A percentile compares a stretch with the other conserved stretches of the same genome.
Evolutionary conservation across 345 rosid genomes (phyloP).

Genomic region (Limnanthes douglasii): DNA sequence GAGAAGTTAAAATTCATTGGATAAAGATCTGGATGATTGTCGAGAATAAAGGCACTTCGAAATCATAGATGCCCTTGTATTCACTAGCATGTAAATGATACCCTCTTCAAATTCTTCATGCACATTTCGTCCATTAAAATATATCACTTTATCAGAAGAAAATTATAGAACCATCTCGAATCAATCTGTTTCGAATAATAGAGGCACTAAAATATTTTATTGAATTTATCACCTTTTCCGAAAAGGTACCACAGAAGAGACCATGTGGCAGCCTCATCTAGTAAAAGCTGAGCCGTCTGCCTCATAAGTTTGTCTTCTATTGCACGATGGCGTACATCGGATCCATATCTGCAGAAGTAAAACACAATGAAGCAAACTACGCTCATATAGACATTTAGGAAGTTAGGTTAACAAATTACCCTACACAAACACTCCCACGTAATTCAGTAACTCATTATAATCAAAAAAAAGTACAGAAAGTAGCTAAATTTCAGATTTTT

Average conservation of each 20-base stretch:
- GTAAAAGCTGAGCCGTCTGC: conserved; percentile 86
- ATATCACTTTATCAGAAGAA: no score
- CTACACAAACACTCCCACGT: no score
- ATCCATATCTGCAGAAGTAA: conserved; percentile 43
- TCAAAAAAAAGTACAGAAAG: conserved; percentile 6
- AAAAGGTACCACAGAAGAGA: conserved; percentile 90
- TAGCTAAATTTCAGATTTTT: no score
- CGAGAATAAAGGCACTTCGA: neutral
- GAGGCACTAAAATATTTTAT: conserved; percentile 3
- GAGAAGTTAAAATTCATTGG: neutral
- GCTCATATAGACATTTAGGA: conserved; percentile 1
- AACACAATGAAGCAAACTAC: conserved; percentile 2
- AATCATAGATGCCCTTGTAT: neutral
- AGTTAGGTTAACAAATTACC: no score
- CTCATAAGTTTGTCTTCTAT: conserved; percentile 92
- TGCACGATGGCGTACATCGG: conserved; percentile 48
- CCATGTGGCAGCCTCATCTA: conserved; percentile 98
- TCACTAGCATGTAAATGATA: conserved; percentile 5
- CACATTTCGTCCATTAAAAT: conserved; percentile 4
- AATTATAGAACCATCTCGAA: no score
- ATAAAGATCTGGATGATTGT: neutral
- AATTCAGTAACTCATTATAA: no score
- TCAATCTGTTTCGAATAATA: conserved; percentile 2
- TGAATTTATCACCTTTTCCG: conserved; percentile 71
- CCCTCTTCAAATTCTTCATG: conserved; percentile 5